Base-by-base conservation (phyloP, 768 basidiomycete species). In the Pisolithus tinctorius region DNA sequence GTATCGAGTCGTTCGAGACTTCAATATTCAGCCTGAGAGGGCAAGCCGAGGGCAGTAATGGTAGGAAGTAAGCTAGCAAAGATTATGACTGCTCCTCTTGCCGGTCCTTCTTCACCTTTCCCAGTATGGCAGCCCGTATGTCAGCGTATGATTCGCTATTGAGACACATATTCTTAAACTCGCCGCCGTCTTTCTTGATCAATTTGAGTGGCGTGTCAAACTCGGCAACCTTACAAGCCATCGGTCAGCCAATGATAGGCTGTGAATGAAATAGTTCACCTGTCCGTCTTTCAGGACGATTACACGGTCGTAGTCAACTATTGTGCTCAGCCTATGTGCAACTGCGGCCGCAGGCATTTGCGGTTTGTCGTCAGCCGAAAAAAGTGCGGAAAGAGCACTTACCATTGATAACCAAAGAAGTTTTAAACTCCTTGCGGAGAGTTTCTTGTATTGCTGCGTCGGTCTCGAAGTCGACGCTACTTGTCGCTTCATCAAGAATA, bases 381-480 rank as follows among this genome's bases (percentile, higher is more conserved):
- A 20, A 23, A 13, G 23, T 3, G 14, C 9, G 6, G 31, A 11
- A 51, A 40, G 30, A 39, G 27, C 4, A 69, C 79, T 7, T 58
- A 86, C 86, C 78, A 4, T 86, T 90, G 45, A 93, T 63, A 41
- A 93, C 65, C 39, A 92, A 69, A 7, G 84, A 86, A 40, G 81
- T 76, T 6, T 74, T 80, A 63, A 95, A 95, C 60, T 94, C 90
- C 57, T 87, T 83, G 7, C 92, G 74, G 44, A 96, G 94, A 1
- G 92, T 86, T 29, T 79, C 73, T 63, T 95, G 93, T 49, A 95
- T 95, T 69, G 91, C 92, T 6, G 87, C 80, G 58, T 94, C 93
- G 38, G 92, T 93, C 10, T 81, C 84, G 59, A 93, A 86, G 61
- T 91, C 88, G 50, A 92, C 90, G 59, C 86, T 88, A 53, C 86